Base-by-base conservation (phyloP, 441 rosid species). In the Adansonia madagascariensis region DNA sequence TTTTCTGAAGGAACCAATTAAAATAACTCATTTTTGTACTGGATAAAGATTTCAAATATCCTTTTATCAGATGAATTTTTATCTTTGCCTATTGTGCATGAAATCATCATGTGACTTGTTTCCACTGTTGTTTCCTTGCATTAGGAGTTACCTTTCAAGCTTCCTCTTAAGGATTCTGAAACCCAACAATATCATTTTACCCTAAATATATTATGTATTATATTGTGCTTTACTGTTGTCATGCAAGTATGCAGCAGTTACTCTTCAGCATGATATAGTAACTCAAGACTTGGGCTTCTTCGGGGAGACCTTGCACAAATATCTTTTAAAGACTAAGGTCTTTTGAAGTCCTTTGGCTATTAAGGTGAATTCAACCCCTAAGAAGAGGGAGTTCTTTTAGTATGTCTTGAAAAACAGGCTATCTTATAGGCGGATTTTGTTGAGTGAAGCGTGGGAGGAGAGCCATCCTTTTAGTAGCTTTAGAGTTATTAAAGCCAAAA, bases 401-500 rank as follows among this genome's bases (percentile, higher is more conserved):
- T 39, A n/a, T 0, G 9, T n/a, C 47, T 27, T 15, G 46, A 17
- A 71, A 52, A 53, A 53, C 17, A n/a, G 63, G 27, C 47, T 9
- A 31, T 53, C 11, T 71, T 71, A 55, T 52, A 15, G 62, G 17
- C 6, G 27, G 63, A 57, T 35, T 43, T 71, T 71, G 17, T 35
- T 35, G 49, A 53, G 27, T 31, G 75, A 41, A 24, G 18, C 4
- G 20, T 50, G 74, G 46, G 10, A 53, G 49, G 75, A 17, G 47
- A 71, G n/a, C 49, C 63, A 31, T 71, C n/a, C n/a, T 71, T 53
- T 4, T 71, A 53, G n/a, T 71, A 47, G 72, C 53, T 68, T 68
- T 17, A 24, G 65, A 61, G 27, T 61, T 53, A 18, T 44, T 67
- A 67, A 67, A 44, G 31, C 71, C 57, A 47, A 68, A 20, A 47